phyloP scores from a whole-genome alignment of 2,329 filamentous ascomycete genomes.

The Curvularia verruculosa region DNA sequence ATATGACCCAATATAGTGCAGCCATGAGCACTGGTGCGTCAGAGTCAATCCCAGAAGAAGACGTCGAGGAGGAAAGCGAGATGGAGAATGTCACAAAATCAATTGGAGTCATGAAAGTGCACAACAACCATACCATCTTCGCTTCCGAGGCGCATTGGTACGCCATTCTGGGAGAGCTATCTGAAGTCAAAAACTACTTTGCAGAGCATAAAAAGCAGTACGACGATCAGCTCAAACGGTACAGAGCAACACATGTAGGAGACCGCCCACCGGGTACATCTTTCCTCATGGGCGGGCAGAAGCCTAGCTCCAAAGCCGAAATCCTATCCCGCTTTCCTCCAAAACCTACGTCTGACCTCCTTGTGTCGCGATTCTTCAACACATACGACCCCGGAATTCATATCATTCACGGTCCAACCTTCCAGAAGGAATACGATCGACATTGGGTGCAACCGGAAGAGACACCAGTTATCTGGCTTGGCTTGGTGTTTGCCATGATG shows the following conservation, averaged over 20 bases:
- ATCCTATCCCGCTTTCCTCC: constrained; percentile 79
- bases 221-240: constrained; percentile 78
- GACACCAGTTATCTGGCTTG: constrained; percentile 78
- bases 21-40: constrained; percentile 62
- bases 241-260: constrained; percentile 68
- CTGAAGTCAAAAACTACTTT: constrained; percentile 94
- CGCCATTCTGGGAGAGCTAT: constrained; percentile 66
- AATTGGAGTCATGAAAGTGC: constrained; percentile 60
- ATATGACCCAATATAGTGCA: constrained; percentile 62
- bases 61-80: constrained; percentile 67
- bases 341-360: constrained; percentile 80
- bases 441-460: constrained; percentile 76
- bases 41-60: constrained; percentile 60
- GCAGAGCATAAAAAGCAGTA: constrained; percentile 84
- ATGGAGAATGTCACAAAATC: constrained; percentile 60
- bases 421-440: constrained; percentile 69
- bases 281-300: constrained; percentile 75
- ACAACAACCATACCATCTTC: constrained; percentile 56
- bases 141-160: constrained; percentile 61
- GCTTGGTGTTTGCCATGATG: constrained; percentile 76
- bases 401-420: constrained; percentile 72
- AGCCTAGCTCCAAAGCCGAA: constrained; percentile 74
- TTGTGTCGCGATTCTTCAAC: constrained; percentile 91
- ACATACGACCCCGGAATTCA: constrained; percentile 70
- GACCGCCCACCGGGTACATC: constrained; percentile 69